A percentile compares a stretch with the other conserved stretches of the same genome.
Conservation (phyloP, 2,329 filamentous ascomycete genomes). For the Aspergillus floridensis region DNA sequence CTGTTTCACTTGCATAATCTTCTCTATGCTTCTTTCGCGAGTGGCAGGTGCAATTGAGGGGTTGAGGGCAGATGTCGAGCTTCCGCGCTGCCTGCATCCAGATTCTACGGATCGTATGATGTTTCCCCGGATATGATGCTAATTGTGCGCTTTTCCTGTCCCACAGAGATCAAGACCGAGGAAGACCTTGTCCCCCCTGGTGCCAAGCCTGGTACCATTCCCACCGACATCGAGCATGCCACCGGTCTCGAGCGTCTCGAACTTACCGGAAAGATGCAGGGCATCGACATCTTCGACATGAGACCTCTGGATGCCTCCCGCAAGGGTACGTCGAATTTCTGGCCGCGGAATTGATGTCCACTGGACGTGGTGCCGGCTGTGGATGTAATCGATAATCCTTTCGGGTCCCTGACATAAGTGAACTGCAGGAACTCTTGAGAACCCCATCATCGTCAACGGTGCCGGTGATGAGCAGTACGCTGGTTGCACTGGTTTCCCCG, state of each 20-base stretch:
- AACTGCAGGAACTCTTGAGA: slow-evolving; percentile 71
- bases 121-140: slow-evolving; percentile 14
- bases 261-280: slow-evolving; percentile 99
- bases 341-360: no score
- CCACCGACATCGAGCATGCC: slow-evolving; percentile 91
- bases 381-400: background rate
- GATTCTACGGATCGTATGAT: background rate
- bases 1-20: background rate
- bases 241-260: slow-evolving; percentile 98
- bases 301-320: slow-evolving; percentile 88
- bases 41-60: slow-evolving; percentile 7
- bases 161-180: slow-evolving; percentile 73
- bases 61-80: background rate
- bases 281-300: slow-evolving; percentile 98
- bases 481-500: slow-evolving; percentile 92
- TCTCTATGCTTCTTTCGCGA: background rate
- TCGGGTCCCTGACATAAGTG: background rate
- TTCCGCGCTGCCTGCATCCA: background rate
- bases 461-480: slow-evolving; percentile 95
- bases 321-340: slow-evolving; percentile 58
- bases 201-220: slow-evolving; percentile 76
- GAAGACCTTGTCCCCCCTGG: slow-evolving; percentile 85
- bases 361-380: background rate
- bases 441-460: slow-evolving; percentile 88
- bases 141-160: slow-evolving; percentile 6